Base-by-base conservation (phyloP, 768 basidiomycete genomes). In the Amanita phalloides region DNA sequence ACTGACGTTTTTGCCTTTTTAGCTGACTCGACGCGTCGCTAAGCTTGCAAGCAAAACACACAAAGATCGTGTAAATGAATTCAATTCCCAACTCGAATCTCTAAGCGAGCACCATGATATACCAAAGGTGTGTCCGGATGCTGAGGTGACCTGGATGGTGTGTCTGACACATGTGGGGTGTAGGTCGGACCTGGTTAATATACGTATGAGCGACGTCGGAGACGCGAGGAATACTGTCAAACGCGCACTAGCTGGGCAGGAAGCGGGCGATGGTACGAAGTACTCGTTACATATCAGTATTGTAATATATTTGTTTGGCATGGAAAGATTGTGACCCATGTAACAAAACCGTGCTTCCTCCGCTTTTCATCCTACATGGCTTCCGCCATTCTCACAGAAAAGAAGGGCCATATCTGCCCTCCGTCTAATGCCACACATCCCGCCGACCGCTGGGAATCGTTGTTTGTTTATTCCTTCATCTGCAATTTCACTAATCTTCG, bases 101-200 rank as follows among this genome's bases (percentile, higher is more conserved):
- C 76, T 93, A 53, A 89, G 86, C 65, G 91, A 94, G 70, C 92
- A 93, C 75, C 89, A 95, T 66, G 91, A 94, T 65, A 92, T 93
- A 61, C 91, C 91, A 37, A 93, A 94, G 78, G 90, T 84, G 63
- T 54, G 51, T 43, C 49, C 17, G 46, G 32, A 55, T 42, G 26
- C 33, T 39, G 41, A 42, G 26, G 14, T 53, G 21, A 37, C 53
- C 6, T 21, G 25, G 10, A 39, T 43, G 30, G 54, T 59, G 33
- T 53, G 50, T 8, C 53, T 60, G 20, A 53, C 32, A 36, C 36
- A 35, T 47, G 57, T 55, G 54, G 32, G 50, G 10, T 45, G 48
- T 59, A 91, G 89, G 89, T 91, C 64, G 89, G 89, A 55, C 89
- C 89, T 42, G 89, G 89, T 70, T 91, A 82, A 89, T 60, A 25